Base-by-base conservation (phyloP, 129 eudicot genomes). In the Artemisia tridentata region DNA sequence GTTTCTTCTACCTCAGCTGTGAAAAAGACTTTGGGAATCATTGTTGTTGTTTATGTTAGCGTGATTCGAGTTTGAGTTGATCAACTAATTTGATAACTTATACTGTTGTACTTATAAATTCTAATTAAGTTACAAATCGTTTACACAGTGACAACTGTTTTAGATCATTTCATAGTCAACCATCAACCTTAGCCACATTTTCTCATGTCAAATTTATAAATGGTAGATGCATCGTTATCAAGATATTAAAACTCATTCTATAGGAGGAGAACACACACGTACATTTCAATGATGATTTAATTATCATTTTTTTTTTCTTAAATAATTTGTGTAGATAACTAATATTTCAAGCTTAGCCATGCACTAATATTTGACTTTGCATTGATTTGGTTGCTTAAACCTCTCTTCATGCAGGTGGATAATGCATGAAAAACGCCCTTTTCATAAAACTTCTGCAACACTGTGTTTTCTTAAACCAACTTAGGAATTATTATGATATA, bases 321-420 rank as follows among this genome's bases (percentile, higher is more conserved):
- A 49, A 60, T 73, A 38, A 62, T 23, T 60, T 25, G 25, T 59
- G 45, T 13, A 3, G 53, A 46, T 72, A 47, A n/a, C 58, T 46
- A 5, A 15, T 16, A 21, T 2, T n/a, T 17, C 0, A 50, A 34
- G 17, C 34, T 46, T 17, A 31, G 49, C 11, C 9, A 62, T 38
- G 15, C 16, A 59, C 15, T 17, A 27, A 72, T 23, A 7, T 8
- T 14, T 16, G 77, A 60, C 55, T 59, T 25, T 34, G 18, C 19
- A 69, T 17, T 29, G 3, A 10, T n/a, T 72, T 13, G 17, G 21
- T 38, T 3, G 20, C 62, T 5, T 43, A 14, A 64, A 38, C 52
- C 16, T 34, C 12, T 63, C 25, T 16, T 27, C 31, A 27, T 4
- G 31, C 31, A 27, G 31, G 15, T 34, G 10, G n/a, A 16, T 48